Evolutionary conservation across 345 rosid genomes (phyloP).

Genomic region (Anacardium occidentale): DNA sequence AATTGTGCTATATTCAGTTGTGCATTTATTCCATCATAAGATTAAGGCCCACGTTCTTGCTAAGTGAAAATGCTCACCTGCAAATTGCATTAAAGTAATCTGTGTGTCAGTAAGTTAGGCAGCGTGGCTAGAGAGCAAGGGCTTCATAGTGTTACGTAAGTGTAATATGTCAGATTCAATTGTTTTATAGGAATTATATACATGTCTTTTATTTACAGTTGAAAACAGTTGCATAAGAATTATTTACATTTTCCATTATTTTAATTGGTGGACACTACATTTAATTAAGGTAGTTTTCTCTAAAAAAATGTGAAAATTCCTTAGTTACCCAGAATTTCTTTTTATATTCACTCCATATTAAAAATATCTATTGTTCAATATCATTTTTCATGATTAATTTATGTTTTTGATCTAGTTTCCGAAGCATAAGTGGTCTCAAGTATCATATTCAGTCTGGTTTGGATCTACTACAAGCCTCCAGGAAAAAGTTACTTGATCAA

Average conservation of each 20-base stretch:
- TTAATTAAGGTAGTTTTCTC: neutral
- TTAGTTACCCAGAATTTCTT: neutral
- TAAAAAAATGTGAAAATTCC: too few species aligned
- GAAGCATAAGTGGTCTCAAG: conserved; percentile 65
- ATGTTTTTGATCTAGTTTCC: conserved; percentile 52
- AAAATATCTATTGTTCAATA: neutral
- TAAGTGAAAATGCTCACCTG: neutral
- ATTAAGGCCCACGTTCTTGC: neutral
- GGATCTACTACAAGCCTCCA: conserved; percentile 66
- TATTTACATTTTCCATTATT: neutral
- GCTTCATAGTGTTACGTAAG: neutral
- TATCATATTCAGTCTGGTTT: conserved; percentile 82
- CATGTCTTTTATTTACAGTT: neutral
- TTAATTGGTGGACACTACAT: neutral
- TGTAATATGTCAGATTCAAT: neutral
- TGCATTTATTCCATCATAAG: neutral
- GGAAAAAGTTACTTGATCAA: conserved; percentile 59
- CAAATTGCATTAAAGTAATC: neutral
- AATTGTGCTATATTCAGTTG: conserved; percentile 4
- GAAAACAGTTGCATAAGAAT: neutral
- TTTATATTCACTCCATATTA: neutral
- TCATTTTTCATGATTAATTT: conserved; percentile 23
- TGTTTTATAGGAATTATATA: too few species aligned
- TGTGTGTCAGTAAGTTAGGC: neutral
- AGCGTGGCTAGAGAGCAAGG: neutral